Evolutionary conservation across 192 early-diverging fungal species (phyloP), one percentile per base, ranked within the genome.

Genomic region (Thamnidium elegans): DNA sequence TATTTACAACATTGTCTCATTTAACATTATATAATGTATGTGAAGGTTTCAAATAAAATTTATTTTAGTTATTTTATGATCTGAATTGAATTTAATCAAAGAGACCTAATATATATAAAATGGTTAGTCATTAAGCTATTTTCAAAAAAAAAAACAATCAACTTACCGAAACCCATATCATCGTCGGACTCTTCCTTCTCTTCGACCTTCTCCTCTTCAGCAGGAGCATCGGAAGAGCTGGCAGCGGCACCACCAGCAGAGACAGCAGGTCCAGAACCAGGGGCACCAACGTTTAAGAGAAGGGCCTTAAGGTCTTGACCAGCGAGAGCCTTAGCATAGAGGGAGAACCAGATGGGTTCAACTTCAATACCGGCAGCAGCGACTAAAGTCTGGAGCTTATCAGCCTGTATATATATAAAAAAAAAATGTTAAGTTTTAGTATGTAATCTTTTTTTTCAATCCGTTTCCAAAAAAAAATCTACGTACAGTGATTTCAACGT

Each of bases 261-360:
- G 47, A 69, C 75, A 58, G 65, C 63, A 55, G 67, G 62, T 32
- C 76, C 80, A 65, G 78, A 60, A 62, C 78, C 83, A 55, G 72
- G 83, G 62, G 83, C 73, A 63, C 94, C 95, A 66, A 96, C 87
- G 85, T 93, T 95, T 77, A 89, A 84, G 63, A 97, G 83, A 80
- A 96, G 87, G 72, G 89, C 87, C 71, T 77, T 84, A 63, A 98
- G 73, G 79, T 96, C 89, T 86, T 92, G 89, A 69, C 94, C 93
- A 63, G 83, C 92, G 72, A 98, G 89, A 63, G 96, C 96, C 91
- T 98, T 98, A 81, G 96, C 91, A 84, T 96, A 98, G 69, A 98
- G 84, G 78, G 76, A 83, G 73, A 90, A 88, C 93, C 93, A 98
- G 88, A 97, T 92, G 67, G 91, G 77, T 82, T 98, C 95, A 70